These are phyloP conservation scores for Breynia disticha DNA, from an alignment of 441 rosid genomes.

Conservation along the genomic window DNA sequence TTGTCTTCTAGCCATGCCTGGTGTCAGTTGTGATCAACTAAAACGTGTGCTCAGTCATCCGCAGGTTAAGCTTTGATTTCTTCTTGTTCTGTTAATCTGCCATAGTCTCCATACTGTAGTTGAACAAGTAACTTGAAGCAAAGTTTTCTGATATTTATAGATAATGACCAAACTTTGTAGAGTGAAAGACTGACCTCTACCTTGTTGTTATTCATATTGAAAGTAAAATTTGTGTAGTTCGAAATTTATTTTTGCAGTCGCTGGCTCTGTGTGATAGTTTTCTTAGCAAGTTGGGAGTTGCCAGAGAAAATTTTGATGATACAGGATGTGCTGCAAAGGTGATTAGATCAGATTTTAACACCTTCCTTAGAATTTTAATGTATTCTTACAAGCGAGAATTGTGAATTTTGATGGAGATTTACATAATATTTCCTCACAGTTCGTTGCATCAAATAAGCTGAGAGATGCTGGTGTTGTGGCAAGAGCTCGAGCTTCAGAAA, in stretches of 20 bases:
- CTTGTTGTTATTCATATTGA: too few relatives aligned
- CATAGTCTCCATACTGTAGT: not conserved
- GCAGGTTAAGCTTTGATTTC: conserved; percentile 28
- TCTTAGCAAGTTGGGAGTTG: conserved; percentile 28
- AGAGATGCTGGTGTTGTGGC: conserved; percentile 50
- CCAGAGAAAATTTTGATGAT: conserved; percentile 38
- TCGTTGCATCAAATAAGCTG: conserved; percentile 31
- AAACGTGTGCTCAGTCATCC: conserved; percentile 78
- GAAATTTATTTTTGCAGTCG: conserved; percentile 23
- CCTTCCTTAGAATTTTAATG: not conserved
- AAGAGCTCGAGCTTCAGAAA: conserved; percentile 42
- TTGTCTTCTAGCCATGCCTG: conserved; percentile 74
- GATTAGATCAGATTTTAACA: conserved; percentile 3
- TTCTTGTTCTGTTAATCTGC: not conserved
- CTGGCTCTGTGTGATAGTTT: conserved; percentile 33
- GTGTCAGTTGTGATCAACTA: conserved; percentile 43
- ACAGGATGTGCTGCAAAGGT: conserved; percentile 46
- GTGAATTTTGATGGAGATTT: not conserved
- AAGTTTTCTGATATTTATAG: not conserved
- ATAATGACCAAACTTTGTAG: not conserved
- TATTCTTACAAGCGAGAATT: not conserved
- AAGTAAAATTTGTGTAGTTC: too few relatives aligned
- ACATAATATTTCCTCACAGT: conserved; percentile 17
- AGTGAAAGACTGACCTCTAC: too few relatives aligned
- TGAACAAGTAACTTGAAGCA: not conserved